Evolutionary conservation across 225 moss, liverwort and hornwort genomes (phyloP).

Genomic region (Marchantia polymorpha): DNA sequence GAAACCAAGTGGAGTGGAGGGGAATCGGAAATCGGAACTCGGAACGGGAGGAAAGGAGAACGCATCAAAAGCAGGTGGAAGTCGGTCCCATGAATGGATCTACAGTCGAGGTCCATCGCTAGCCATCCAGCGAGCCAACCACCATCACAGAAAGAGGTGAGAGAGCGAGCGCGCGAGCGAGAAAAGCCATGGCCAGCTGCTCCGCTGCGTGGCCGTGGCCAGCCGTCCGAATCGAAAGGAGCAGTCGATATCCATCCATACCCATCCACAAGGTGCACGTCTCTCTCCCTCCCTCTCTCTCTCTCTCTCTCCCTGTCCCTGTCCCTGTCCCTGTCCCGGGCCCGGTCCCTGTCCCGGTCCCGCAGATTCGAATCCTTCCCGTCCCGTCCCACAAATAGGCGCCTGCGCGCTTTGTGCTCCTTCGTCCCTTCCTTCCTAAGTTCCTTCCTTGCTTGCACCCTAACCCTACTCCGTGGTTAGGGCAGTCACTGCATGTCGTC

Average conservation of each 20-base stretch:
- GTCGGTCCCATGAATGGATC: slow-evolving; percentile 8
- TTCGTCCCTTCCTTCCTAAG: background rate
- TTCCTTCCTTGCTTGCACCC: background rate
- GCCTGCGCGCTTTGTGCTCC: background rate
- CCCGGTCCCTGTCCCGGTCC: background rate
- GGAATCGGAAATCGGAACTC: background rate
- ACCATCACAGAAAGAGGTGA: background rate
- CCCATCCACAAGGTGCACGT: slow-evolving; percentile 6
- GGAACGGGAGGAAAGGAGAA: background rate
- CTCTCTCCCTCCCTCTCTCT: background rate
- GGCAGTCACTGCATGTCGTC: background rate
- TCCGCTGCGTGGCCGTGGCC: background rate
- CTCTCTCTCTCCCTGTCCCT: too few species aligned
- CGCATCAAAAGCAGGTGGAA: background rate
- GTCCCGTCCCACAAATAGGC: background rate
- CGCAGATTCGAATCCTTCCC: background rate
- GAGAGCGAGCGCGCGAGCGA: background rate
- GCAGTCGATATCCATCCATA: slow-evolving; percentile 9
- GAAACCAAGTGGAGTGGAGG: background rate
- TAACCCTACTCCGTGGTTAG: slow-evolving; percentile 14
- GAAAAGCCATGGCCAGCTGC: slow-evolving; percentile 7
- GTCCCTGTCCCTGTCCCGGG: background rate
- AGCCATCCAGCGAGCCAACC: slow-evolving; percentile 7
- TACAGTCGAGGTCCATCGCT: slow-evolving; percentile 1
- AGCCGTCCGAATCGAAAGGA: background rate